phyloP scores from a whole-genome alignment of 768 basidiomycete genomes.

The Hysterangium stoloniferum region DNA sequence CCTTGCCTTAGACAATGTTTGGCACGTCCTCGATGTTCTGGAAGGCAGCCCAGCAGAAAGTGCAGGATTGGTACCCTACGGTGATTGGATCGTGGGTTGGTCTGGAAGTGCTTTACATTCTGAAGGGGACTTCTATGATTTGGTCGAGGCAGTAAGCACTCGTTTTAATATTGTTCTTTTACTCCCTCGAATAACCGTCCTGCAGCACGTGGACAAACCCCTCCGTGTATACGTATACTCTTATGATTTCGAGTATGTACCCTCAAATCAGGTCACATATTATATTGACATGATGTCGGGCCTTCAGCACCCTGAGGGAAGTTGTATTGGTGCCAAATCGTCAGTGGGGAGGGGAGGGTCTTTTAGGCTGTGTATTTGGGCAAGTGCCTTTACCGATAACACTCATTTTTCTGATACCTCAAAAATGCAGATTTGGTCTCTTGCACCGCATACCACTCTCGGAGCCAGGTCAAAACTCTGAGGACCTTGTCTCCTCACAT shows the following conservation, averaged over 20 bases:
- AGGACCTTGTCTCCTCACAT: conserved; percentile 33
- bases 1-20: conserved; percentile 84
- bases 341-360: conserved; percentile 95
- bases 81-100: conserved; percentile 80
- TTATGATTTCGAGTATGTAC: conserved; percentile 85
- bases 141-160: conserved; percentile 79
- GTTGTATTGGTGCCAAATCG: conserved; percentile 93
- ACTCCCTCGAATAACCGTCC: conserved; percentile 12
- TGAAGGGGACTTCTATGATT: conserved; percentile 93
- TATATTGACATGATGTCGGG: conserved; percentile 3
- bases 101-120: conserved; percentile 86
- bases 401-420: conserved; percentile 8
- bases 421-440: conserved; percentile 65
- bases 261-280: conserved; percentile 9
- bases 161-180: neutral
- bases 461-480: conserved; percentile 47
- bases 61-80: conserved; percentile 90
- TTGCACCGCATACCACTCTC: conserved; percentile 87
- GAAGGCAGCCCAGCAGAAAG: conserved; percentile 96
- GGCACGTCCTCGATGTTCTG: conserved; percentile 96
- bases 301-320: conserved; percentile 73
- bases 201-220: conserved; percentile 88
- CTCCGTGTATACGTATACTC: conserved; percentile 94
- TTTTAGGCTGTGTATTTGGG: conserved; percentile 95
- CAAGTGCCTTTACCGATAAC: conserved; percentile 30